Conservation (phyloP, 2,329 filamentous ascomycete genomes). For the Chalaropsis ovoidea region DNA sequence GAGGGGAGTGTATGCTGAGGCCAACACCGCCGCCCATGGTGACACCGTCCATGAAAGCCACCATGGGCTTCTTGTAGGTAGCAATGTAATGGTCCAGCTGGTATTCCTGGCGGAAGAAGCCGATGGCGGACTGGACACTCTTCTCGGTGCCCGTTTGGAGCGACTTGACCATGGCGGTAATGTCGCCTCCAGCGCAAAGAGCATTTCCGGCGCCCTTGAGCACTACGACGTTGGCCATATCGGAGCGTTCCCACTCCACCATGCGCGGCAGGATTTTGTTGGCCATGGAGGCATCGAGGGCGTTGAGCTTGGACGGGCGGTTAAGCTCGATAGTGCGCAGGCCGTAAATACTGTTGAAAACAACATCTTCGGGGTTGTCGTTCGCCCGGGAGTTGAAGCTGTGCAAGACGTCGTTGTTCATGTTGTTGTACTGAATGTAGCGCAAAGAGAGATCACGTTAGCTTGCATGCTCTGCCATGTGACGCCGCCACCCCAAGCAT, state of each 20-base stretch:
- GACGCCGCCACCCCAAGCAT: background rate
- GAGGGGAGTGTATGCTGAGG: constrained; percentile 85
- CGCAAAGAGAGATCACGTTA: background rate
- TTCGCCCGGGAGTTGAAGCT: background rate
- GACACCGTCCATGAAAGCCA: constrained; percentile 93
- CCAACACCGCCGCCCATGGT: constrained; percentile 98
- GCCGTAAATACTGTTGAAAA: constrained; percentile 82
- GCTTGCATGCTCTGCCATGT: background rate
- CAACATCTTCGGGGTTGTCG: constrained; percentile 66
- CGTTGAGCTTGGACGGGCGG: constrained; percentile 82
- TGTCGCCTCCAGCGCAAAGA: constrained; percentile 90
- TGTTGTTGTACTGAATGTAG: background rate
- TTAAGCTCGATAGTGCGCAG: constrained; percentile 90
- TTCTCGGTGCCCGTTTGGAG: constrained; percentile 60
- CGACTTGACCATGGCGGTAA: constrained; percentile 68
- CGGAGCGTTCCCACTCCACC: constrained; percentile 88
- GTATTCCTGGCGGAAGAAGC: constrained; percentile 94
- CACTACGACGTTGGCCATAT: constrained; percentile 83
- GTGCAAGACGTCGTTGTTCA: constrained; percentile 11
- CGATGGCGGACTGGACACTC: constrained; percentile 46
- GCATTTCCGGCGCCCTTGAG: constrained; percentile 85
- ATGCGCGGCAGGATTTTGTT: constrained; percentile 85
- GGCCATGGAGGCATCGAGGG: constrained; percentile 87
- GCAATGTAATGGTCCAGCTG: constrained; percentile 91
- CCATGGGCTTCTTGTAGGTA: constrained; percentile 84